Evolutionary conservation across 106 monocot species (phyloP).

Genomic region (Dioscorea dumetorum): DNA sequence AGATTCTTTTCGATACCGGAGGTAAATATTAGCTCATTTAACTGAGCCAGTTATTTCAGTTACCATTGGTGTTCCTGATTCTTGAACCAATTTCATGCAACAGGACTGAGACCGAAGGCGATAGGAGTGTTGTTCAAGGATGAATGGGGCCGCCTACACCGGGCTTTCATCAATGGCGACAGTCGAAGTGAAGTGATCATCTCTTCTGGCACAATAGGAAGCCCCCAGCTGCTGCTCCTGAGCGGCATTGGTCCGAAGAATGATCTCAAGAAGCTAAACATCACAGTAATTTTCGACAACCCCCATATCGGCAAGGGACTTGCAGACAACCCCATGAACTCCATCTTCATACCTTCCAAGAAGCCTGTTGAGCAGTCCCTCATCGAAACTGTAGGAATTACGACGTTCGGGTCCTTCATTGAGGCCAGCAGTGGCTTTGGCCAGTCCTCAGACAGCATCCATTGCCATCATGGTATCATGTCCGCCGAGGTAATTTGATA

Average conservation of each 20-base stretch:
- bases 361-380: conserved; percentile 65
- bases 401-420: conserved; percentile 74
- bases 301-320: conserved; percentile 59
- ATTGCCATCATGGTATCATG: conserved; percentile 91
- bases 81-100: background rate
- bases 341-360: conserved; percentile 79
- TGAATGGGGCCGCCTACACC: conserved; percentile 39
- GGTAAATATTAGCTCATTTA: background rate
- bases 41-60: background rate
- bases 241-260: conserved; percentile 76
- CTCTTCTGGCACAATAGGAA: conserved; percentile 75
- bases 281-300: conserved; percentile 51
- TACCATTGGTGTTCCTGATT: too few relatives aligned
- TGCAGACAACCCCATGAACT: conserved; percentile 93
- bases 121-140: conserved; percentile 58
- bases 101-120: conserved; percentile 35
- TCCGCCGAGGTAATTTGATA: conserved; percentile 67
- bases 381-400: conserved; percentile 89
- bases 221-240: conserved; percentile 78
- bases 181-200: conserved; percentile 55
- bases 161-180: conserved; percentile 14
- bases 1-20: conserved; percentile 33
- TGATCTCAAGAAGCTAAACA: conserved; percentile 40
- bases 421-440: conserved; percentile 96
- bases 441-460: conserved; percentile 82